Base-by-base conservation (phyloP, 1,284 basidiomycete genomes). In the Trametes hirsuta region DNA sequence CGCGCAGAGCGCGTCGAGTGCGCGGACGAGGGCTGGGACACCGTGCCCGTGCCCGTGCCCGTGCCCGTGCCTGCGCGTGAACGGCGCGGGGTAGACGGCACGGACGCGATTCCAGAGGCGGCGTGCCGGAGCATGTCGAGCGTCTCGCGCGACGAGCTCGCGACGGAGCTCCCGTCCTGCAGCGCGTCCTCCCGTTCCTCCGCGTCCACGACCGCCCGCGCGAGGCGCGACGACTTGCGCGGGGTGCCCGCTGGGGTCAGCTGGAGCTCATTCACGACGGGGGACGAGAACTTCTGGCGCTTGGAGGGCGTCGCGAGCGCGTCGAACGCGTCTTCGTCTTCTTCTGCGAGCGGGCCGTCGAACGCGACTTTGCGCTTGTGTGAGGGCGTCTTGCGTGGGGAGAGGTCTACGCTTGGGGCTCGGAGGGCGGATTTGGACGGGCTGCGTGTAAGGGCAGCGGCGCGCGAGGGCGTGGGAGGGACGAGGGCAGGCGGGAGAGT, bases 281-380 rank as follows among this genome's bases (percentile, higher is more conserved):
- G 63, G 2, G 66, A 64, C 34, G 66, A 53, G 55, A 67, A 46
- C 48, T 66, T 67, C 46, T 59, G 65, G 9, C 64, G 60, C 62
- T 70, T 71, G n/a, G 69, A 68, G 0, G 70, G 71, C 9, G 70
- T 71, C 11, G 69, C 66, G 44, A 61, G 56, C 52, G 62, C 54
- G 22, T 66, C 67, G 50, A 62, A 63, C 40, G 59, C 60, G 30
- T 66, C 65, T 12, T 65, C 66, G 46, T 68, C 66, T 11, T 54
- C 66, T 22, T 68, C 67, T 3, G 55, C 60, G n/a, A 65, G 55
- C 18, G 63, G 59, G 12, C 61, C 63, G 48, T 62, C 64, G 45
- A 72, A 72, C 24, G 65, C 68, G n/a, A 72, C 70, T 46, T 71
- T 71, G 47, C 72, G 72, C 53, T 73, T 73, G 56, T 68, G 68